Percentiles rank a stretch among this genome's conserved stretches.
Conservation (phyloP, 2,329 filamentous ascomycete species). For the Colletotrichum sp. region DNA sequence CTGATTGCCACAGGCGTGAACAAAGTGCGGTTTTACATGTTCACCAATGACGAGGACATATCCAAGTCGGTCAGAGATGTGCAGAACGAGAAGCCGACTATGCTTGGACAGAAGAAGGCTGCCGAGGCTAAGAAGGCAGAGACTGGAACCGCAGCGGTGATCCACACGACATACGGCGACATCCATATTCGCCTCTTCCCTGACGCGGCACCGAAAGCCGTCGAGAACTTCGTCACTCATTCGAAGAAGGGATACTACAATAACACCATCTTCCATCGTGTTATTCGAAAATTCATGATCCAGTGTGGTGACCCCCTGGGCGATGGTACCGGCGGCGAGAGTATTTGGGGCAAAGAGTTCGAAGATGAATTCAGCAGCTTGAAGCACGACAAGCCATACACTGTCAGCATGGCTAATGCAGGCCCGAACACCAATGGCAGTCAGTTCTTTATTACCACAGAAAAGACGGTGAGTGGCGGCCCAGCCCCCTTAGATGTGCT, state of each 20-base stretch:
- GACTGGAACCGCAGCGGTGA: conserved; percentile 78
- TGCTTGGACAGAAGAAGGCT: conserved; percentile 63
- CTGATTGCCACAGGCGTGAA: conserved; percentile 82
- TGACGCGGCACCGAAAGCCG: conserved; percentile 88
- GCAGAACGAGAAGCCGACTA: conserved; percentile 90
- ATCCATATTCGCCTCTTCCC: conserved; percentile 94
- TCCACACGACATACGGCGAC: conserved; percentile 94
- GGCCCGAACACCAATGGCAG: conserved; percentile 94
- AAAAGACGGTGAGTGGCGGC: conserved; percentile 75
- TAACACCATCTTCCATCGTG: conserved; percentile 94
- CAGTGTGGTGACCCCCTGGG: conserved; percentile 84
- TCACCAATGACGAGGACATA: conserved; percentile 86
- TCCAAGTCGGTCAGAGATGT: conserved; percentile 87
- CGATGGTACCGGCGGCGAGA: conserved; percentile 88
- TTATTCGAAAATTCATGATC: conserved; percentile 99
- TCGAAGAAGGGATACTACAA: conserved; percentile 94
- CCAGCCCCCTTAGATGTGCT: background rate
- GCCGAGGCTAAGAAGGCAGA: conserved; percentile 68
- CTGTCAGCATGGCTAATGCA: conserved; percentile 96
- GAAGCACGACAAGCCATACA: conserved; percentile 95
- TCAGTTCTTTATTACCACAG: conserved; percentile 98
- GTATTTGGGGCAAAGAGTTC: conserved; percentile 92
- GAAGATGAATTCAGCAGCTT: conserved; percentile 92
- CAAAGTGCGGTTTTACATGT: conserved; percentile 97
- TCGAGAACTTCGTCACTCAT: conserved; percentile 97